These are phyloP conservation scores for Trametes cingulata DNA, from an alignment of 768 basidiomycete species.

Conservation along the genomic window DNA sequence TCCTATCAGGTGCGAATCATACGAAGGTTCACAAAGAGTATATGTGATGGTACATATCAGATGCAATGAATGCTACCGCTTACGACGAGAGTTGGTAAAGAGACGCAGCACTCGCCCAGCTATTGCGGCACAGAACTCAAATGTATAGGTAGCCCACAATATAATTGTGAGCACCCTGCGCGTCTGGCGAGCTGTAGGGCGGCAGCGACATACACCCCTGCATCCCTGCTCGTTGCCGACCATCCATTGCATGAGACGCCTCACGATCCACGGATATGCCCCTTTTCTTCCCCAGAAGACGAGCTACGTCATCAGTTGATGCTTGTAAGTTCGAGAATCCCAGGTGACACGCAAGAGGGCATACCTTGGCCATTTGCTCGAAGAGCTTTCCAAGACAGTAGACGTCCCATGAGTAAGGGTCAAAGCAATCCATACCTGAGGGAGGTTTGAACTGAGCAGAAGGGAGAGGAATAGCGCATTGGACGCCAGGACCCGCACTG, in stretches of 20 bases:
- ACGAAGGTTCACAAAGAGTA: too few relatives aligned
- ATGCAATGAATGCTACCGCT: too few relatives aligned
- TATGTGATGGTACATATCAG: too few relatives aligned
- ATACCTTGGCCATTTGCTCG: neutral
- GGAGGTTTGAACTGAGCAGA: neutral
- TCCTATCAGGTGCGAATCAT: too few relatives aligned
- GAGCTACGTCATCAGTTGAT: too few relatives aligned
- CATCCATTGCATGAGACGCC: neutral
- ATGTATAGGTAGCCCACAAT: neutral
- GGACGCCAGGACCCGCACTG: neutral
- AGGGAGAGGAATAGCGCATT: neutral
- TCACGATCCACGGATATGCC: neutral
- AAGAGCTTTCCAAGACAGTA: neutral
- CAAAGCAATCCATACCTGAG: neutral
- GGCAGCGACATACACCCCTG: neutral
- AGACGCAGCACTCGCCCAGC: too few relatives aligned
- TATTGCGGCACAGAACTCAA: neutral
- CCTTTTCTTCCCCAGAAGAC: too few relatives aligned
- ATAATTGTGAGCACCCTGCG: neutral
- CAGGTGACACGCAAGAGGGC: neutral
- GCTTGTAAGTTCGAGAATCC: too few relatives aligned
- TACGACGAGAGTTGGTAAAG: too few relatives aligned
- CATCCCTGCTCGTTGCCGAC: conserved; percentile 3
- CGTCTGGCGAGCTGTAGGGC: neutral
- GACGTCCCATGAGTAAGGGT: conserved; percentile 5